These are phyloP conservation scores for Fraxinus anomala DNA, from an alignment of 257 asterid species.

Conservation along the genomic window DNA sequence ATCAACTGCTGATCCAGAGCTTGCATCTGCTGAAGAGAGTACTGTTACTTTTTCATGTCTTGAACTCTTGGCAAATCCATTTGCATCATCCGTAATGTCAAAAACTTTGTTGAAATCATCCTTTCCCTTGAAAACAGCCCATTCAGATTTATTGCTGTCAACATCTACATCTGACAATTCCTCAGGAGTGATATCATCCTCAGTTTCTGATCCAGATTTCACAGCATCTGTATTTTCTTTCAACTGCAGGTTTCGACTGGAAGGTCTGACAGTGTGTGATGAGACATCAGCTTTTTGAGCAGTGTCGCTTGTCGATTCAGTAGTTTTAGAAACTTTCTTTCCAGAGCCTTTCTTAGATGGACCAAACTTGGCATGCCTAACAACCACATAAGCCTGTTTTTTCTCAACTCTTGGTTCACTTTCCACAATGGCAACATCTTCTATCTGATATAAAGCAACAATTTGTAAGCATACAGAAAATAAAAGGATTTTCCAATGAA, in stretches of 20 bases:
- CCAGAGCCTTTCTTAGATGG: slow-evolving; percentile 56
- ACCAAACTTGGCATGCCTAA: slow-evolving; percentile 80
- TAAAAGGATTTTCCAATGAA: slow-evolving; percentile 3
- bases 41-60: neutral
- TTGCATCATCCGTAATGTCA: slow-evolving; percentile 29
- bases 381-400: slow-evolving; percentile 63
- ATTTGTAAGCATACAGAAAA: slow-evolving; percentile 4
- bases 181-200: slow-evolving; percentile 26
- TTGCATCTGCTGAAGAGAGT: slow-evolving; percentile 19
- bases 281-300: slow-evolving; percentile 19
- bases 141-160: slow-evolving; percentile 30
- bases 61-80: slow-evolving; percentile 19
- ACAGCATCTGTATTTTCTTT: slow-evolving; percentile 27
- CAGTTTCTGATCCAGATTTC: slow-evolving; percentile 23
- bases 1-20: slow-evolving; percentile 22
- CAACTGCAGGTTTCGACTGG: neutral
- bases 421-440: slow-evolving; percentile 66
- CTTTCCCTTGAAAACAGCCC: slow-evolving; percentile 35
- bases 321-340: slow-evolving; percentile 48
- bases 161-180: slow-evolving; percentile 34
- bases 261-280: slow-evolving; percentile 12
- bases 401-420: slow-evolving; percentile 57
- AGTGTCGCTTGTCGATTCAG: slow-evolving; percentile 16
- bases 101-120: slow-evolving; percentile 35
- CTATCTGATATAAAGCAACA: slow-evolving; percentile 48